These are phyloP conservation scores for Sphagnum fallax DNA, from an alignment of 228 moss, liverwort and hornwort genomes.

Conservation along the genomic window DNA sequence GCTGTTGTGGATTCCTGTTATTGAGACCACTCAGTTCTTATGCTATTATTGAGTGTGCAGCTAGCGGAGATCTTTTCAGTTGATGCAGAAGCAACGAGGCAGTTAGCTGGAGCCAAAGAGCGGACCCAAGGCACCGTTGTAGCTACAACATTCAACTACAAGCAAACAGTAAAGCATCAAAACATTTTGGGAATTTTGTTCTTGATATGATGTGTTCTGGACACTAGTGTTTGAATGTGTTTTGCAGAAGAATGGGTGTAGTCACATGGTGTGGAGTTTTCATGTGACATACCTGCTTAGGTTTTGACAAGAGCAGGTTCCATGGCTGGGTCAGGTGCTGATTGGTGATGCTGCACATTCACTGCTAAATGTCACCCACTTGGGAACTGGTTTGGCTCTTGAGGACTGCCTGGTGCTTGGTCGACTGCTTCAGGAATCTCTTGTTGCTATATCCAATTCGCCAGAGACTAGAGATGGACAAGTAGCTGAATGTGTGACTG, in stretches of 20 bases:
- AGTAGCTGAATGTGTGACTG: conserved; percentile 14
- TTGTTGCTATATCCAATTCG: not conserved
- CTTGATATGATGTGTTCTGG: too few relatives aligned
- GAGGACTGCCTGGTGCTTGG: conserved; percentile 50
- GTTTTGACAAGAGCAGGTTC: not conserved
- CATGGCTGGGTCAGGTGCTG: conserved; percentile 24
- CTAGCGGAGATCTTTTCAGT: conserved; percentile 25
- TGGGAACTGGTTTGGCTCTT: conserved; percentile 56
- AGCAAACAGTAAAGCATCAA: conserved; percentile 27
- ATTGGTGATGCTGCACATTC: conserved; percentile 59
- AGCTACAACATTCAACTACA: conserved; percentile 44
- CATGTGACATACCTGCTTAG: too few relatives aligned
- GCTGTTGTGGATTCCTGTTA: too few relatives aligned
- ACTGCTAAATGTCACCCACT: conserved; percentile 52
- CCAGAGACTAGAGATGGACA: conserved; percentile 5
- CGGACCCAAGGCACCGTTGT: conserved; percentile 50
- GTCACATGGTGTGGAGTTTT: too few relatives aligned
- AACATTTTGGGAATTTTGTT: too few relatives aligned
- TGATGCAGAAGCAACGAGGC: conserved; percentile 34
- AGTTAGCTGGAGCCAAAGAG: conserved; percentile 47
- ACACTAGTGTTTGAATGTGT: too few relatives aligned
- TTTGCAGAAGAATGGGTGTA: too few relatives aligned
- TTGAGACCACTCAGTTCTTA: too few relatives aligned
- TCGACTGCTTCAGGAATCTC: conserved; percentile 36
- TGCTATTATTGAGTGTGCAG: conserved; percentile 6